Base-by-base conservation (phyloP, 768 basidiomycete species). In the Russula abietina region DNA sequence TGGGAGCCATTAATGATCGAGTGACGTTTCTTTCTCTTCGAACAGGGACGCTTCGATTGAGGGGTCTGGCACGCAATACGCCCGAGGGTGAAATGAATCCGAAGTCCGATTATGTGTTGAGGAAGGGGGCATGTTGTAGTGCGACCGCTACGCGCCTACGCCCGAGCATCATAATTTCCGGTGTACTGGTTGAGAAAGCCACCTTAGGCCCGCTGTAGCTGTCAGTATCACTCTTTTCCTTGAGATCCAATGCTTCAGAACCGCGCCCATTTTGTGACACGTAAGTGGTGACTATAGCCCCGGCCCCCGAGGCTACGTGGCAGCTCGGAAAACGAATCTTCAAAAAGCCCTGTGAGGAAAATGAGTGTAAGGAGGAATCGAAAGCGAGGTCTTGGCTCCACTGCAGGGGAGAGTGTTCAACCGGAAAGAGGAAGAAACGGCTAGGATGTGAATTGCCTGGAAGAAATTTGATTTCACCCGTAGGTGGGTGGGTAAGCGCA, bases 21-120 rank as follows among this genome's bases (percentile, higher is more conserved):
- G 53, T 64, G 58, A 64, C 53, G 48, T 64, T 50, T 50, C 12
- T 30, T 48, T 9, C 28, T 54, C 22, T 63, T 41, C 57, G 41
- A 54, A 58, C 51, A 53, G 45, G 62, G 39, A 48, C 36, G 14
- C 1, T 46, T 58, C 48, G 45, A 48, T 63, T 28, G 30, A 49
- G 22, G 24, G 59, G 30, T 7, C 43, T 26, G 41, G 28, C 30
- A 39, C 50, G 28, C 10, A 43, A 60, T 53, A 46, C 36, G 43
- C 16, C 56, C 36, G 41, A 49, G 28, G 41, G 52, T 51, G 33
- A 51, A 36, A 52, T 41, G 28, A 22, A 26, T 52, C 24, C 50
- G 55, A n/a, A 6, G n/a, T 10, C 9, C 12, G 45, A 36, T 60
- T 54, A 26, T 53, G 59, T 60, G 41, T 53, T 26, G 41, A 38